Percentiles rank a stretch among this genome's conserved stretches.
These are phyloP conservation scores for Eucalyptus curtisii DNA, from an alignment of 345 rosid genomes.

Conservation along the genomic window DNA sequence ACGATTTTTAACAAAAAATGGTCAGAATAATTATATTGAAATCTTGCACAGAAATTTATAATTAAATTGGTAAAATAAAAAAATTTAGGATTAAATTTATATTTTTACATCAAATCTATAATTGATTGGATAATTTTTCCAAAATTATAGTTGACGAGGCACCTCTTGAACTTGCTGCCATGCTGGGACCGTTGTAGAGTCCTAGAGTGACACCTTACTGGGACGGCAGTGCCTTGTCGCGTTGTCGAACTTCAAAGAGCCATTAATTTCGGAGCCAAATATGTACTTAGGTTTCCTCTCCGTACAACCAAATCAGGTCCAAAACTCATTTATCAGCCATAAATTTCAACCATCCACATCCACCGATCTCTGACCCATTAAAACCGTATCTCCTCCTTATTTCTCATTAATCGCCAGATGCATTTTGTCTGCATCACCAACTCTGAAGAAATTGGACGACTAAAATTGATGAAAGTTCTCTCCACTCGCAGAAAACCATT, in stretches of 20 bases:
- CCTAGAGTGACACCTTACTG: neutral
- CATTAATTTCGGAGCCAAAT: neutral
- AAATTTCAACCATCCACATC: neutral
- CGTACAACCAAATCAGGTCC: neutral
- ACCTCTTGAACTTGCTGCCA: neutral
- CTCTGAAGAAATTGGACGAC: neutral
- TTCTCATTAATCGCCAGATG: neutral
- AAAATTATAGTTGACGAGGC: neutral
- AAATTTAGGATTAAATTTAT: rapidly evolving
- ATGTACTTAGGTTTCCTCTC: neutral
- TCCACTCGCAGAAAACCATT: neutral
- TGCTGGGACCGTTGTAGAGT: neutral
- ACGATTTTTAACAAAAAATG: neutral
- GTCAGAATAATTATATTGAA: rapidly evolving
- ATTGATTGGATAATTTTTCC: neutral
- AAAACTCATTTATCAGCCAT: neutral
- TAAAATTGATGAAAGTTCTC: neutral
- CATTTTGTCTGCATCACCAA: neutral
- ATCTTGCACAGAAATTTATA: neutral
- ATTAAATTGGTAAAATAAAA: neutral
- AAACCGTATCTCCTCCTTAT: neutral
- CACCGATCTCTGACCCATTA: neutral
- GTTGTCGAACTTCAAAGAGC: neutral
- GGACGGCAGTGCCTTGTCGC: neutral
- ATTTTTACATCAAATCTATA: neutral